A percentile compares a stretch with the other conserved stretches of the same genome.
phyloP scores from a whole-genome alignment of 2,329 filamentous ascomycete genomes.

The Xylaria sp. region DNA sequence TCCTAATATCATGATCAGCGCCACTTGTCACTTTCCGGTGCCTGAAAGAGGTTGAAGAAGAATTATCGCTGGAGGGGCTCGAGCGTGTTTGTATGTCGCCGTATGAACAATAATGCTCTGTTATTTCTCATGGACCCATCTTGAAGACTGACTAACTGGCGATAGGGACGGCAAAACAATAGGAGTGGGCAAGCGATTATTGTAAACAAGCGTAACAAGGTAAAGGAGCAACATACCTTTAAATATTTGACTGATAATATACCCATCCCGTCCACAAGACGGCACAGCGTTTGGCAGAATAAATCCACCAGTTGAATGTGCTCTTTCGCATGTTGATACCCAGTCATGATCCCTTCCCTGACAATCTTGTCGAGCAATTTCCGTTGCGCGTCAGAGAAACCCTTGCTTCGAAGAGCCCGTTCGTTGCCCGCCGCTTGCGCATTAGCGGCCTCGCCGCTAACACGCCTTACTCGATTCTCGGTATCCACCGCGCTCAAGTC shows the following conservation, averaged over 20 bases:
- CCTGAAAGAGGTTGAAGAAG: background rate
- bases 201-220: slow-evolving; percentile 1
- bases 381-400: slow-evolving; percentile 42
- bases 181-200: background rate
- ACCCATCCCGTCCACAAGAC: slow-evolving; percentile 66
- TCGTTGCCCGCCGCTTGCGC: background rate
- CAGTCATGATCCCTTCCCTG: slow-evolving; percentile 64
- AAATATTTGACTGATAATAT: slow-evolving; percentile 74
- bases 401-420: slow-evolving; percentile 3
- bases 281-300: slow-evolving; percentile 61
- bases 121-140: too few relatives aligned
- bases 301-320: slow-evolving; percentile 66
- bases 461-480: background rate
- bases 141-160: background rate
- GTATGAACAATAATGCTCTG: too few relatives aligned
- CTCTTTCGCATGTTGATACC: slow-evolving; percentile 67
- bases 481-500: background rate
- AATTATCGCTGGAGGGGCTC: slow-evolving; percentile 6
- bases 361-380: slow-evolving; percentile 64
- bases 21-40: background rate
- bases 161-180: background rate
- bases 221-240: slow-evolving; percentile 57
- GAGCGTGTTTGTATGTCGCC: background rate
- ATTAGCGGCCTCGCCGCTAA: background rate
- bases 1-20: slow-evolving; percentile 55